Conservation (phyloP, 768 basidiomycete species). For the Floccularia luteovirens region DNA sequence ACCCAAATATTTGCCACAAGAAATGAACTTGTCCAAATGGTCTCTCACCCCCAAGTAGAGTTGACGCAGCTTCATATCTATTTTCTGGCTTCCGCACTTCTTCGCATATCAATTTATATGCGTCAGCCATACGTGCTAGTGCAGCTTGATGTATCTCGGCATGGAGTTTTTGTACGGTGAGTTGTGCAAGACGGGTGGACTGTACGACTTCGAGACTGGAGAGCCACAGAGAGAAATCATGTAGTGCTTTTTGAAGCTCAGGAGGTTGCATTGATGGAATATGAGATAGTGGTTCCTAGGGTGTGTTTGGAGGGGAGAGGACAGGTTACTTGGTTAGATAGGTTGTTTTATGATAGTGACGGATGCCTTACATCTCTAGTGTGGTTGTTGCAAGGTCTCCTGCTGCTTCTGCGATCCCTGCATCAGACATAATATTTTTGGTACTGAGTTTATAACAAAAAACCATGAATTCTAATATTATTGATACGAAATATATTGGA, state of each 20-base stretch:
- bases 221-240: slow-evolving; percentile 78
- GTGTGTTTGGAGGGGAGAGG: background rate
- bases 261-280: slow-evolving; percentile 59
- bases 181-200: slow-evolving; percentile 69
- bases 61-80: slow-evolving; percentile 86
- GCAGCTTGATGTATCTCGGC: slow-evolving; percentile 70
- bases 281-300: slow-evolving; percentile 66
- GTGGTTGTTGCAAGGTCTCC: slow-evolving; percentile 34
- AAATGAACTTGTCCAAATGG: slow-evolving; percentile 76
- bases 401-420: slow-evolving; percentile 41
- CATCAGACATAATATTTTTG: slow-evolving; percentile 42
- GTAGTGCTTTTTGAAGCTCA: slow-evolving; percentile 55
- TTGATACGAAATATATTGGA: background rate
- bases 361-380: no score
- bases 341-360: slow-evolving; percentile 27
- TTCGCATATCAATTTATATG: slow-evolving; percentile 71
- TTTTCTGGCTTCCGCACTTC: slow-evolving; percentile 71
- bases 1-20: slow-evolving; percentile 72
- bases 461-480: no score
- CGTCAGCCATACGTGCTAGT: slow-evolving; percentile 54
- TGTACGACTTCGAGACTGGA: slow-evolving; percentile 75
- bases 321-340: slow-evolving; percentile 16
- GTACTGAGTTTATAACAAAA: slow-evolving; percentile 24
- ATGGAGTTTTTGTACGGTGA: slow-evolving; percentile 62
- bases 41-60: slow-evolving; percentile 73